Conservation (phyloP, 805 yeast species). For the Wickerhamomyces queroliae region DNA sequence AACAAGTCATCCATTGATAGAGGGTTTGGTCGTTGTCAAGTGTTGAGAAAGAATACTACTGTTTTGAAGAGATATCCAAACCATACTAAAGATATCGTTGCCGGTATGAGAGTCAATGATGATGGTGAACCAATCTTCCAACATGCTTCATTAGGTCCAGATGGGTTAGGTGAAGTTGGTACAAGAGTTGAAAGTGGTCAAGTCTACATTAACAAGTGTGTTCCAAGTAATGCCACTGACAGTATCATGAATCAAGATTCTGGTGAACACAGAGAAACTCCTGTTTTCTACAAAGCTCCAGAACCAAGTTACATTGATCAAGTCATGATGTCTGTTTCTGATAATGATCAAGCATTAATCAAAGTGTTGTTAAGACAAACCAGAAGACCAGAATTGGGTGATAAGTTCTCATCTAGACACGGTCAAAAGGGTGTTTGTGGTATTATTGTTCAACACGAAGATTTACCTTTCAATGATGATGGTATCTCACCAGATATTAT, state of each 20-base stretch:
- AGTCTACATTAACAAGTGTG: conserved; percentile 87
- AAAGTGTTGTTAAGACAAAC: conserved; percentile 92
- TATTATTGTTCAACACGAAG: conserved; percentile 94
- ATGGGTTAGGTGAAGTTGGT: conserved; percentile 97
- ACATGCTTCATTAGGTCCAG: conserved; percentile 84
- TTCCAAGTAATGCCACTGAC: conserved; percentile 82
- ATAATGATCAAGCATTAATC: conserved; percentile 89
- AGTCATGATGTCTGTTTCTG: conserved; percentile 95
- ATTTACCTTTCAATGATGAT: conserved; percentile 88
- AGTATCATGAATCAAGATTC: conserved; percentile 28
- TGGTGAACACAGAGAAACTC: conserved; percentile 78
- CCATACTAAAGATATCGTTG: conserved; percentile 85
- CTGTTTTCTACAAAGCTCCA: conserved; percentile 89
- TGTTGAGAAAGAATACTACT: conserved; percentile 85
- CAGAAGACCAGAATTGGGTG: conserved; percentile 96
- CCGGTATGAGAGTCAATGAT: conserved; percentile 87
- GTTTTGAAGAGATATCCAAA: conserved; percentile 88
- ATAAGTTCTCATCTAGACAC: conserved; percentile 94
- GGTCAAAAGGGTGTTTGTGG: conserved; percentile 99
- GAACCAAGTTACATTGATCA: conserved; percentile 95
- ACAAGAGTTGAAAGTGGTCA: conserved; percentile 87
- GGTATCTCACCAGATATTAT: conserved; percentile 94
- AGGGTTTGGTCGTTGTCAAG: conserved; percentile 98
- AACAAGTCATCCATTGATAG: conserved; percentile 92
- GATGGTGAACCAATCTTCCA: conserved; percentile 78